Percentiles rank a stretch among this genome's conserved stretches.
Evolutionary conservation across 768 basidiomycete species (phyloP).

Genomic region (Calocera cornea): DNA sequence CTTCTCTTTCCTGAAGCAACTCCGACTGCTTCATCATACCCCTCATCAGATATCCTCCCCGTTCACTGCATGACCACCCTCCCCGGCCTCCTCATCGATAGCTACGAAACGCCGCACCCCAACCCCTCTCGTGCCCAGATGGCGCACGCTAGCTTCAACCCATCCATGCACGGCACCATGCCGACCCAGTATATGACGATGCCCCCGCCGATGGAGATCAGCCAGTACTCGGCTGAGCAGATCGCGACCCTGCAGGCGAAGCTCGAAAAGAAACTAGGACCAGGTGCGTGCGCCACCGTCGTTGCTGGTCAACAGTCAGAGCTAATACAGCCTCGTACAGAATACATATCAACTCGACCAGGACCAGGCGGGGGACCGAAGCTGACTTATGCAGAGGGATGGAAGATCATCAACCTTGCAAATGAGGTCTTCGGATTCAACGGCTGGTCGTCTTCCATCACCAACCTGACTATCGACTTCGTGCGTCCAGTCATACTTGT

Average conservation of each 20-base stretch:
- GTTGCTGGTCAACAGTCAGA: neutral
- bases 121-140: neutral
- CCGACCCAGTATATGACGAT: neutral
- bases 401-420: conserved; percentile 95
- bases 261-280: conserved; percentile 78
- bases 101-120: neutral
- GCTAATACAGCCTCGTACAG: conserved; percentile 20
- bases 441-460: conserved; percentile 77
- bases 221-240: conserved; percentile 49
- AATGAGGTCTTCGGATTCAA: conserved; percentile 99
- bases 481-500: conserved; percentile 12
- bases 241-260: conserved; percentile 66
- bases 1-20: no score
- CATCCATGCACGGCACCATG: conserved; percentile 9
- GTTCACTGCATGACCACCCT: neutral
- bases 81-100: neutral
- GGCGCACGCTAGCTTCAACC: conserved; percentile 1
- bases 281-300: conserved; percentile 21
- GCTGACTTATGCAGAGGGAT: conserved; percentile 89
- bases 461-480: conserved; percentile 46
- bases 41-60: neutral
- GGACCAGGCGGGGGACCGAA: conserved; percentile 80
- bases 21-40: neutral
- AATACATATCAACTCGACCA: conserved; percentile 77
- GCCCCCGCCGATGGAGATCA: conserved; percentile 31